phyloP scores from a whole-genome alignment of 805 yeast genomes.

The Saccharomycopsis microspora region DNA sequence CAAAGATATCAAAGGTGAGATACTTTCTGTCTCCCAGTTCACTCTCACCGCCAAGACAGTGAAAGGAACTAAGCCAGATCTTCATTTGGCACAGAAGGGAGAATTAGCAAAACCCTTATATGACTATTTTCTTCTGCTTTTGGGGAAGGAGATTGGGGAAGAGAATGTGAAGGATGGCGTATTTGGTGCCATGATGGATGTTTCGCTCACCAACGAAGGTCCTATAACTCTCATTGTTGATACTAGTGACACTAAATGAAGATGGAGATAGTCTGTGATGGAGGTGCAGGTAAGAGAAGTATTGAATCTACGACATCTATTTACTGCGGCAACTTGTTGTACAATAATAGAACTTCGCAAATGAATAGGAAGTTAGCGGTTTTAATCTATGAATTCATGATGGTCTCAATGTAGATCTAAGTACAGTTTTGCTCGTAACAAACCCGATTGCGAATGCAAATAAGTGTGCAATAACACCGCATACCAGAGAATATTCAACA shows the following conservation, averaged over 20 bases:
- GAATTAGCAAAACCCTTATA: constrained; percentile 32
- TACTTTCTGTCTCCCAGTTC: constrained; percentile 85
- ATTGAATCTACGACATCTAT: no score
- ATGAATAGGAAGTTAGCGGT: no score
- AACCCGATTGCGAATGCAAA: no score
- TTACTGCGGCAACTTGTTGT: no score
- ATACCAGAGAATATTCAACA: no score
- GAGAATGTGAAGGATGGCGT: constrained; percentile 74
- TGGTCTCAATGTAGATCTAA: no score
- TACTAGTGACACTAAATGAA: constrained; percentile 5
- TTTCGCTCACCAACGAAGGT: constrained; percentile 62
- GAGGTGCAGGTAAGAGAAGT: no score
- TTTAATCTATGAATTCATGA: no score
- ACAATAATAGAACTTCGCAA: no score
- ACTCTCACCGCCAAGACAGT: constrained; percentile 76
- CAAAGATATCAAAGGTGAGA: constrained; percentile 55
- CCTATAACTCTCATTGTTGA: constrained; percentile 13
- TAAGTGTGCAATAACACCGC: no score
- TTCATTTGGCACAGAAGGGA: constrained; percentile 87
- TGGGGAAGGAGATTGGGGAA: constrained; percentile 43
- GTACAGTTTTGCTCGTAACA: no score
- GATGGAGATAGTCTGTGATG: neutral
- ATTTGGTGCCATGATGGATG: constrained; percentile 98
- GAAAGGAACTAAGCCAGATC: constrained; percentile 93
- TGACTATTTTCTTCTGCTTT: constrained; percentile 35